A percentile compares a stretch with the other conserved stretches of the same genome.
phyloP scores from a whole-genome alignment of 306 rosid genomes.

The Castanospermum australe region DNA sequence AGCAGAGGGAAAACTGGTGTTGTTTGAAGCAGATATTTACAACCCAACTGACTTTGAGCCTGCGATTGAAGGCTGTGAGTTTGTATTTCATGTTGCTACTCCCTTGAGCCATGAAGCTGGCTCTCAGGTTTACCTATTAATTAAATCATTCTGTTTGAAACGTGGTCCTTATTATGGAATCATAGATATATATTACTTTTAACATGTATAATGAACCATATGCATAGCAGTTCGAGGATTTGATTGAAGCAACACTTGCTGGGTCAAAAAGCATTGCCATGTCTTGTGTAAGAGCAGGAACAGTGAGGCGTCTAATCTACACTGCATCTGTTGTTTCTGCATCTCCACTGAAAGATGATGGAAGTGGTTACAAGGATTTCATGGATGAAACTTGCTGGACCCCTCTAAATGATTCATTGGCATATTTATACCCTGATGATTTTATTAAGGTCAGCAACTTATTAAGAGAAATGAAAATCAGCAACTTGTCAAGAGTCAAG shows the following conservation, averaged over 20 bases:
- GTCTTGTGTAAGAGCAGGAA: conserved; percentile 37
- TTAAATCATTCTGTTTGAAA: not conserved
- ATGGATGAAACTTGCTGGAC: conserved; percentile 58
- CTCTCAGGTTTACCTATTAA: conserved; percentile 26
- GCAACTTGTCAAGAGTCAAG: too few species aligned
- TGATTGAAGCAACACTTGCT: conserved; percentile 39
- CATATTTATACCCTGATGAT: not conserved
- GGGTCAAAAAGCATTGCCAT: conserved; percentile 20
- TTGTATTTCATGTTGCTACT: conserved; percentile 55
- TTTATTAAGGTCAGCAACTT: conserved; percentile 10
- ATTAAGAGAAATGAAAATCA: too few species aligned
- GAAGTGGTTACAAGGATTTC: conserved; percentile 32
- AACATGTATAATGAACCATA: not conserved
- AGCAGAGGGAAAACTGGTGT: conserved; percentile 21
- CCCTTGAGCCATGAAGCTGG: conserved; percentile 23
- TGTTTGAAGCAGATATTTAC: conserved; percentile 50
- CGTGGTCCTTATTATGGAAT: not conserved
- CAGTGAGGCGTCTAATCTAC: conserved; percentile 47
- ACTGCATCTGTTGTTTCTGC: conserved; percentile 40
- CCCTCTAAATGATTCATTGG: conserved; percentile 31
- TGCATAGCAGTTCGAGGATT: conserved; percentile 37
- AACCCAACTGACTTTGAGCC: conserved; percentile 28
- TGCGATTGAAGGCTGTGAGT: conserved; percentile 42
- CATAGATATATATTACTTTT: too few species aligned
- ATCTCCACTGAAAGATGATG: conserved; percentile 44